Evolutionary conservation across 768 basidiomycete genomes (phyloP), one percentile per base, ranked within the genome.

Genomic region (Suillus brevipes): DNA sequence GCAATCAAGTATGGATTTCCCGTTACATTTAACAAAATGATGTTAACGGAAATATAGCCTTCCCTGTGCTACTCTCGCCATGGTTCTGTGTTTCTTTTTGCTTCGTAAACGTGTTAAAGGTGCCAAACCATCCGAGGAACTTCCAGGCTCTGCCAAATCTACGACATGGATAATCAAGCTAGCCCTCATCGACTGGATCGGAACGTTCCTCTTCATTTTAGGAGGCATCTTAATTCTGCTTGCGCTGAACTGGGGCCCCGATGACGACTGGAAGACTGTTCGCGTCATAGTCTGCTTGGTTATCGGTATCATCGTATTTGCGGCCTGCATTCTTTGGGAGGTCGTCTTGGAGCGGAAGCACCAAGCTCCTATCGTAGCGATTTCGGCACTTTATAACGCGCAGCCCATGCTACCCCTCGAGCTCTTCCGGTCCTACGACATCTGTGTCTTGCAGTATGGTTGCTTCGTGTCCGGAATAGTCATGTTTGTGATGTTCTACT

Each of bases 401-500:
- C 78, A 78, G 25, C 81, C 83, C 28, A 83, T 84, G 78, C 67
- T 86, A 31, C 85, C 85, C 10, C 71, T 84, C 23, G 77, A 75
- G 42, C 58, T 85, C 34, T 83, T 85, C 74, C 71, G 71, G 14
- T 78, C 77, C 58, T 76, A 74, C 36, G 80, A 85, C 66, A 68
- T 85, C 52, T 79, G 77, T 59, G 76, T 78, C 5, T 75, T 75
- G 47, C 75, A 77, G 66, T 79, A 75, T 64, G 77, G 69, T 20
- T 74, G 78, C 20, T 79, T 83, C 62, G 75, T 81, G 13, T 74
- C 73, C 1, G 84, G 84, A 9, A 80, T 85, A 71, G 77, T 85
- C 64, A 80, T 81, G 78, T 73, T 84, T 64, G 83, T 83, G 59
- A 80, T 81, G 77, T 84, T 85, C 71, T 86, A 86, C 69, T 85